Percentiles rank a stretch among this genome's conserved stretches.
Conservation (phyloP, 1,284 basidiomycete species). For the Ustilago crameri region DNA sequence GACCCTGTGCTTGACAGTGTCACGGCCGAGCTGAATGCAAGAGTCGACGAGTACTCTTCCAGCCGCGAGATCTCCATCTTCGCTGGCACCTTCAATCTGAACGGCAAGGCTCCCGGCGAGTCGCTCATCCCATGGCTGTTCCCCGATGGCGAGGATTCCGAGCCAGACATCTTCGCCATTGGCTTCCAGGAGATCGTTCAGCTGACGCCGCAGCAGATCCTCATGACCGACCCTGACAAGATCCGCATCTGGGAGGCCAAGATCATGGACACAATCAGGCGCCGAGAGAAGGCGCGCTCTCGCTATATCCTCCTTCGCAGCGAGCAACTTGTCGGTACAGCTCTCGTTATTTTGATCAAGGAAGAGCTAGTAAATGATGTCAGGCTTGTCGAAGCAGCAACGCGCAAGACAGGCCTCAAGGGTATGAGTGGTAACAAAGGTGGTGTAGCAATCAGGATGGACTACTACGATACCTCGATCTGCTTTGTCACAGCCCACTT, state of each 20-base stretch:
- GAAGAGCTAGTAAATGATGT: slow-evolving; percentile 80
- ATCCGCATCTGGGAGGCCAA: slow-evolving; percentile 79
- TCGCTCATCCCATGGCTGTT: slow-evolving; percentile 90
- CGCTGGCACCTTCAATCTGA: slow-evolving; percentile 94
- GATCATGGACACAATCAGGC: slow-evolving; percentile 81
- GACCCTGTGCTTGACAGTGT: slow-evolving; percentile 91
- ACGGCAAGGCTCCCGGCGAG: slow-evolving; percentile 84
- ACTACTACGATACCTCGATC: slow-evolving; percentile 88
- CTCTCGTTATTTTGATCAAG: slow-evolving; percentile 86
- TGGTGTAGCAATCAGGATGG: slow-evolving; percentile 89
- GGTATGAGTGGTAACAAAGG: slow-evolving; percentile 94
- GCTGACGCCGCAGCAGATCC: slow-evolving; percentile 92
- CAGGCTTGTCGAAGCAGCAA: slow-evolving; percentile 88
- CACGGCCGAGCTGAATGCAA: slow-evolving; percentile 72
- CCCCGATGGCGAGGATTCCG: slow-evolving; percentile 70
- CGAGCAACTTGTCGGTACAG: slow-evolving; percentile 96
- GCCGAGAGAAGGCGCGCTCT: slow-evolving; percentile 75
- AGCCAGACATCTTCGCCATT: slow-evolving; percentile 67
- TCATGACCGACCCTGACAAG: slow-evolving; percentile 92
- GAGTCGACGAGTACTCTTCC: slow-evolving; percentile 85
- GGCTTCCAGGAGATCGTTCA: slow-evolving; percentile 99
- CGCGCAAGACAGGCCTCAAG: slow-evolving; percentile 94
- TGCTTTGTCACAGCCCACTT: slow-evolving; percentile 97
- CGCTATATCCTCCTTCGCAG: slow-evolving; percentile 88
- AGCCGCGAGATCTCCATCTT: slow-evolving; percentile 80